Conservation (phyloP, 768 basidiomycete genomes). For the Tubosaeta sp. region DNA sequence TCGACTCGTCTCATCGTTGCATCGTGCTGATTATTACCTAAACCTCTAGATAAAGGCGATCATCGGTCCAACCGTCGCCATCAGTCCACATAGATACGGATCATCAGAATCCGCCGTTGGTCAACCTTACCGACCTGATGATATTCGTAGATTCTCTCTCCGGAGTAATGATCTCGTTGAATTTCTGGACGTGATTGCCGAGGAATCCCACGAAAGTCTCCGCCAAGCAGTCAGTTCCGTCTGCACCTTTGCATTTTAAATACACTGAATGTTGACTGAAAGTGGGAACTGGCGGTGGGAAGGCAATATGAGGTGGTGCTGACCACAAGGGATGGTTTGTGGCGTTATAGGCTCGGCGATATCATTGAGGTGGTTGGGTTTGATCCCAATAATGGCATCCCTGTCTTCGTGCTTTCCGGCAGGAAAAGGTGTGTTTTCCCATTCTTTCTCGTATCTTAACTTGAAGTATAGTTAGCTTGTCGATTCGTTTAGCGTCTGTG, state of each 20-base stretch:
- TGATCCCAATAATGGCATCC: background rate
- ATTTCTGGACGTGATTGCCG: background rate
- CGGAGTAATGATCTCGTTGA: background rate
- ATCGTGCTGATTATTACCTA: background rate
- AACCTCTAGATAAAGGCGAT: background rate
- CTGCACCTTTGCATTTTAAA: background rate
- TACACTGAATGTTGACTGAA: background rate
- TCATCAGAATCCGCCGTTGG: background rate
- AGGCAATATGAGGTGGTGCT: background rate
- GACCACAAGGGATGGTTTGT: background rate
- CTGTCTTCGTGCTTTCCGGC: background rate
- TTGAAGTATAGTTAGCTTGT: background rate
- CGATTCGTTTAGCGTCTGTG: background rate
- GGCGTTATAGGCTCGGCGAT: background rate
- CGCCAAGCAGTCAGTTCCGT: background rate
- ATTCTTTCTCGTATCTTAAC: background rate
- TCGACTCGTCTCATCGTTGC: background rate
- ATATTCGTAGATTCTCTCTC: constrained; percentile 1
- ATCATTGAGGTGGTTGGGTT: background rate
- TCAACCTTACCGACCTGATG: background rate
- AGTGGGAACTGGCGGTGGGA: background rate
- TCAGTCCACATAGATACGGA: background rate
- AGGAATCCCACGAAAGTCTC: background rate
- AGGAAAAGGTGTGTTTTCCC: background rate
- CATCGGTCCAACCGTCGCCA: constrained; percentile 2